phyloP scores from a whole-genome alignment of 306 rosid genomes.

The Citrullus amarus region DNA sequence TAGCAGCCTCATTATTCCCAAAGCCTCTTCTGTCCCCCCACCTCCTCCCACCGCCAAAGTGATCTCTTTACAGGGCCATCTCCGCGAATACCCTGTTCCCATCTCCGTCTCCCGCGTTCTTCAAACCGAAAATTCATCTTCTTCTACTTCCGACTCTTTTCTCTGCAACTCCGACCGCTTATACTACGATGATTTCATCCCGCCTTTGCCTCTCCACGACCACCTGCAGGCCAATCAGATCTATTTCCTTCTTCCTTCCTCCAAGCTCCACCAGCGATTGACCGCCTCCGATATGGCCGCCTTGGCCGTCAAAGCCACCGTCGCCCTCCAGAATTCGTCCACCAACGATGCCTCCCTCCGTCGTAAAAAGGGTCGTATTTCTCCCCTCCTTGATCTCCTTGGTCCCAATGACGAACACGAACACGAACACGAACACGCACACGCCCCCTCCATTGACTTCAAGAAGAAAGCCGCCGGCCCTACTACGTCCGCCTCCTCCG shows the following conservation, averaged over 20 bases:
- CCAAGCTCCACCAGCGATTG: slow-evolving; percentile 14
- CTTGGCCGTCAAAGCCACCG: slow-evolving; percentile 40
- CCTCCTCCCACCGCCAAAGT: slow-evolving; percentile 18
- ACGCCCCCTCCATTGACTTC: neutral
- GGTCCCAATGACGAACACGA: neutral
- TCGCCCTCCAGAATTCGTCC: slow-evolving; percentile 19
- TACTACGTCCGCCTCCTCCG: slow-evolving; percentile 11
- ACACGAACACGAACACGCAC: neutral
- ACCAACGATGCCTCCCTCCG: neutral
- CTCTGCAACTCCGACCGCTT: slow-evolving; percentile 32
- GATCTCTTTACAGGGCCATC: slow-evolving; percentile 17
- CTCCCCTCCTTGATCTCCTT: slow-evolving; percentile 9
- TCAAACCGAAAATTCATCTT: neutral
- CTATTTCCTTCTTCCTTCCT: slow-evolving; percentile 30
- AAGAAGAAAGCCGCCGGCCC: neutral
- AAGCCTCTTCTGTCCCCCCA: neutral
- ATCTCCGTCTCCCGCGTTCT: slow-evolving; percentile 28
- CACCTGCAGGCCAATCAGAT: slow-evolving; percentile 23
- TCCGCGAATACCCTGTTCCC: slow-evolving; percentile 23
- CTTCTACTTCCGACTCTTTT: slow-evolving; percentile 7
- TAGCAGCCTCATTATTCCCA: no score
- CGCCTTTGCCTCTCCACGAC: slow-evolving; percentile 12
- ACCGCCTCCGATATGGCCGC: slow-evolving; percentile 38
- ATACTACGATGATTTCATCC: slow-evolving; percentile 17
- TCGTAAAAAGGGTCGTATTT: slow-evolving; percentile 28